These are phyloP conservation scores for Mediolabrus comicus DNA, from an alignment of 108 stramenopile genomes.

Conservation along the genomic window DNA sequence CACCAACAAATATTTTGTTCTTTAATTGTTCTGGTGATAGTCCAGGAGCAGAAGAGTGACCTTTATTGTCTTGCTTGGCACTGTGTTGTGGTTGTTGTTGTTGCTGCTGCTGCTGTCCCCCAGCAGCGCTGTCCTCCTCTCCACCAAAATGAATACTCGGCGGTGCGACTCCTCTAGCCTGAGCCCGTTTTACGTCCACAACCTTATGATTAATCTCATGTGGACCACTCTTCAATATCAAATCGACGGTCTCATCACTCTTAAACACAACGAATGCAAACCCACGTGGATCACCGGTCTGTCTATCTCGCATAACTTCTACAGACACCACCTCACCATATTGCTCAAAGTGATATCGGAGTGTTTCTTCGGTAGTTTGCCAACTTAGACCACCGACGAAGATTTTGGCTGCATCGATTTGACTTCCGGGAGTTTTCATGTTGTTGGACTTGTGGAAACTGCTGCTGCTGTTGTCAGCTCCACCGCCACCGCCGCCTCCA, in stretches of 20 bases:
- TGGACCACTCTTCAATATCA: slow-evolving; percentile 68
- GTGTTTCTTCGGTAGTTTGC: slow-evolving; percentile 90
- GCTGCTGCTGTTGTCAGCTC: background rate
- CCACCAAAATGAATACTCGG: slow-evolving; percentile 73
- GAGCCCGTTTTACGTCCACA: slow-evolving; percentile 89
- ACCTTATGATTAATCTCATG: slow-evolving; percentile 91
- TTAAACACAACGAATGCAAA: slow-evolving; percentile 92
- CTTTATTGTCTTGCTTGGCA: slow-evolving; percentile 16
- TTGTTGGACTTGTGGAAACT: slow-evolving; percentile 1
- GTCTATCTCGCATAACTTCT: slow-evolving; percentile 83
- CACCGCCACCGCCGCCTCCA: background rate
- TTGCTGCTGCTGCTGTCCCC: slow-evolving; percentile 6
- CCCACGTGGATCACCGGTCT: slow-evolving; percentile 88
- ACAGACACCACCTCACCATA: slow-evolving; percentile 69
- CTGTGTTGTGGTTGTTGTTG: no score
- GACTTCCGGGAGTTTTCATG: background rate
- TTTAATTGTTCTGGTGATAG: slow-evolving; percentile 71
- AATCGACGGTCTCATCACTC: slow-evolving; percentile 76
- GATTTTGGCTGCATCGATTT: slow-evolving; percentile 76
- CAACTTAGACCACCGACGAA: slow-evolving; percentile 95
- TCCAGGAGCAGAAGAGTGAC: slow-evolving; percentile 5
- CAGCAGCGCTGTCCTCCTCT: slow-evolving; percentile 1
- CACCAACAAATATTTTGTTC: slow-evolving; percentile 65
- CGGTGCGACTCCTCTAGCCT: slow-evolving; percentile 83
- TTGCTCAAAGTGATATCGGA: slow-evolving; percentile 92